Percentiles rank a stretch among this genome's conserved stretches.
phyloP scores from a whole-genome alignment of 129 eudicot species.

The Silybum marianum region DNA sequence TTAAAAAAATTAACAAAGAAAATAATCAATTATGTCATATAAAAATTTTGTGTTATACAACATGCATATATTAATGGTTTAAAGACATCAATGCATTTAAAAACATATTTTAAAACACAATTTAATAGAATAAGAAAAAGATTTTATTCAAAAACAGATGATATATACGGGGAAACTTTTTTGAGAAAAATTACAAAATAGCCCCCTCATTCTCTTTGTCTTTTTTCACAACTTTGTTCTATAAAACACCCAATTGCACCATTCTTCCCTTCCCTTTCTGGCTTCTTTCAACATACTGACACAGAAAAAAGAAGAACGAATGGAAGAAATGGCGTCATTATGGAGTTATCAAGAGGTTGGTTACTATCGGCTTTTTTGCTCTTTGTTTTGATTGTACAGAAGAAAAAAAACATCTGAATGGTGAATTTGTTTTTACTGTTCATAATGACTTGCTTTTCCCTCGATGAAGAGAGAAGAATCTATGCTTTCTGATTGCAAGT shows the following conservation, averaged over 20 bases:
- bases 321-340: slow-evolving; percentile 69
- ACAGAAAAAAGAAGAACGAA: slow-evolving; percentile 1
- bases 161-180: not conserved
- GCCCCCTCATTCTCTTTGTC: slow-evolving; percentile 1
- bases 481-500: not conserved
- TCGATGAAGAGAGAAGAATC: not conserved
- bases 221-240: slow-evolving; percentile 15
- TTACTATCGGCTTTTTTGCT: slow-evolving; percentile 1
- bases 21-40: too few species aligned
- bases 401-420: too few species aligned
- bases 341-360: slow-evolving; percentile 81
- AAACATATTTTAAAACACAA: not conserved
- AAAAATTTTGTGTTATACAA: not conserved
- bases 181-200: too few species aligned
- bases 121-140: not conserved
- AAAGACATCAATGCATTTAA: not conserved
- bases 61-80: not conserved
- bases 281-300: slow-evolving; percentile 10
- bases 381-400: too few species aligned
- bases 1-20: too few species aligned
- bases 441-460: not conserved
- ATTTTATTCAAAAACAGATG: not conserved
- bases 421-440: not conserved
- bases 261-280: slow-evolving; percentile 18
- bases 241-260: slow-evolving; percentile 23